Evolutionary conservation across 1,284 basidiomycete genomes (phyloP).

Genomic region (Rhodotorula sp.): DNA sequence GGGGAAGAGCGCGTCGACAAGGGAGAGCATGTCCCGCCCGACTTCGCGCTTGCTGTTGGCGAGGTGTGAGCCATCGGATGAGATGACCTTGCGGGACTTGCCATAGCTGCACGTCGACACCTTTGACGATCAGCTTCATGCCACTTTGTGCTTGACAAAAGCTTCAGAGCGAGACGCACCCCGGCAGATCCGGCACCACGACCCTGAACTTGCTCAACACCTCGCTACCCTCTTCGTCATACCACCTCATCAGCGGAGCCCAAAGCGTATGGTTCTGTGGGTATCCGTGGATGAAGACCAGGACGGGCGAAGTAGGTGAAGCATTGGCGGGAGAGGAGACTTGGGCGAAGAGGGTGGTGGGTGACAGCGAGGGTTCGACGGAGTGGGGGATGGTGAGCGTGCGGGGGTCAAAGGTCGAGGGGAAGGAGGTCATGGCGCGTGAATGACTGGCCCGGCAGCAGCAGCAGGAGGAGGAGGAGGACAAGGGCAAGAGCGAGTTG

Average conservation of each 20-base stretch:
- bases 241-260: conserved; percentile 40
- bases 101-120: conserved; percentile 39
- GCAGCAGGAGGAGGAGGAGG: not conserved
- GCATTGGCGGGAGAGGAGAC: not conserved
- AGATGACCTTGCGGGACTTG: conserved; percentile 41
- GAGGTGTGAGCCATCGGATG: conserved; percentile 36
- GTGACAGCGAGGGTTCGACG: not conserved
- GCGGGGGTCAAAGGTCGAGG: not conserved
- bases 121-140: too few species aligned
- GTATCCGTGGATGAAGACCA: conserved; percentile 47
- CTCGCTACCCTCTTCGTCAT: not conserved
- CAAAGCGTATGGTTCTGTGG: conserved; percentile 46
- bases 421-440: not conserved
- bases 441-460: not conserved
- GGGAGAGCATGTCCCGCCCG: conserved; percentile 22
- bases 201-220: conserved; percentile 37
- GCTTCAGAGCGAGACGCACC: too few species aligned
- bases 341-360: not conserved
- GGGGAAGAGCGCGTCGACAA: conserved; percentile 34
- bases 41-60: conserved; percentile 45
- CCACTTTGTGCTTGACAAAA: too few species aligned
- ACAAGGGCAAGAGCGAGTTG: not conserved
- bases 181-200: conserved; percentile 45
- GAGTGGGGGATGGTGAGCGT: not conserved
- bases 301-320: conserved; percentile 4